Evolutionary conservation across 2,329 filamentous ascomycete genomes (phyloP), one percentile per base, ranked within the genome.

Genomic region (Pseudogymnoascus sp.): DNA sequence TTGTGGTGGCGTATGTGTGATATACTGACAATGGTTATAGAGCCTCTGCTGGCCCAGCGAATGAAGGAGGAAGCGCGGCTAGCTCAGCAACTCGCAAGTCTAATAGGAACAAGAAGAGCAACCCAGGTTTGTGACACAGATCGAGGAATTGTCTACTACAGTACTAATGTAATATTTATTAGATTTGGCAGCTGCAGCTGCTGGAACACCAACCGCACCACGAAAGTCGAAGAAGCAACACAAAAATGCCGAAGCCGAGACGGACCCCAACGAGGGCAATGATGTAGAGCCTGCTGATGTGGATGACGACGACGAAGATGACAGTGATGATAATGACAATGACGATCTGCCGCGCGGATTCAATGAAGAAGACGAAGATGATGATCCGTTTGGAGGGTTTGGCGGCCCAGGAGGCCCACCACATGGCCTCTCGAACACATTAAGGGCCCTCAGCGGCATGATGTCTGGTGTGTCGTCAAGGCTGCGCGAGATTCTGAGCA

Each of bases 371-470:
- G 81, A 82, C 37, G 82, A 83, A 53, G 84, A 85, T 61, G 82
- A 85, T 66, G 81, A 84, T 68, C 83, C 85, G 1, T 88, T 89
- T 71, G 77, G 80, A 63, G 79, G 78, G 12, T 91, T 96, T 66
- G 87, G 89, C 37, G 85, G 88, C 43, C 82, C 84, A 56, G 84
- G 82, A 53, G 83, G 83, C 63, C 80, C 83, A 8, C 82, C 85
- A 14, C 81, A 86, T 62, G 85, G 86, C 16, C 78, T 97, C 28
- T 90, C 91, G 5, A 90, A 81, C 71, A 96, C 92, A 12, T 82
- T 99, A 16, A 84, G 93, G 72, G 92, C 93, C 16, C 78, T 99
- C 68, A 96, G 87, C 62, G 93, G 93, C 66, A 96, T 96, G 83
- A 93, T 97, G 84, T 89, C 90, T 2, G 90, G 93, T 40, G 87